Conservation (phyloP, 169 alveolate genomes). For the Neospora caninum region DNA sequence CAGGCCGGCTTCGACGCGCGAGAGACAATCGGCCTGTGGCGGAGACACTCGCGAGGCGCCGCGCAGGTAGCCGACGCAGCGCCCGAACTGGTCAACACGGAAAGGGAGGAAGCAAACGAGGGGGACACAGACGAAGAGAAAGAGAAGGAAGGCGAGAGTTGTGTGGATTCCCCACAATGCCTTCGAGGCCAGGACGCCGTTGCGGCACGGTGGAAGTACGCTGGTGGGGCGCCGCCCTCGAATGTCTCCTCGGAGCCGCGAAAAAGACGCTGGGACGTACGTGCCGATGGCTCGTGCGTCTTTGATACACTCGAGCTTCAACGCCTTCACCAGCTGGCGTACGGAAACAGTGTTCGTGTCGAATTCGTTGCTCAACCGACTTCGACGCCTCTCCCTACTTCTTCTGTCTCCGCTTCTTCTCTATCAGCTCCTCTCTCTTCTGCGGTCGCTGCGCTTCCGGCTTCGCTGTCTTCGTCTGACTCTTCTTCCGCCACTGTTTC, state of each 20-base stretch:
- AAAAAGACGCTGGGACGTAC: not conserved
- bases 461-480: not conserved
- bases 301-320: not conserved
- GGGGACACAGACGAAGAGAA: not conserved
- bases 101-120: not conserved
- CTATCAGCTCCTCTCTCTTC: not conserved
- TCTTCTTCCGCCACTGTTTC: not conserved
- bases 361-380: not conserved
- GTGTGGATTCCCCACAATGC: not conserved
- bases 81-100: not conserved
- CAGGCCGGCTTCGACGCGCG: not conserved
- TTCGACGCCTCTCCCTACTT: too few species aligned
- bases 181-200: too few species aligned
- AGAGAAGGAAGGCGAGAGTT: not conserved
- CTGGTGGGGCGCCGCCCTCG: too few species aligned
- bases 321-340: slow-evolving; percentile 4
- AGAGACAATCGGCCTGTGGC: not conserved
- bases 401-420: not conserved
- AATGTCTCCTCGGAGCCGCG: not conserved
- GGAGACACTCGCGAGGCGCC: not conserved
- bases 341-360: not conserved
- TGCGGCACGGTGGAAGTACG: too few species aligned
- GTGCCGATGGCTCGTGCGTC: not conserved
- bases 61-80: not conserved
- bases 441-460: too few species aligned